Conservation (phyloP, 2,329 filamentous ascomycete genomes). For the Phialemonium atrogriseum region DNA sequence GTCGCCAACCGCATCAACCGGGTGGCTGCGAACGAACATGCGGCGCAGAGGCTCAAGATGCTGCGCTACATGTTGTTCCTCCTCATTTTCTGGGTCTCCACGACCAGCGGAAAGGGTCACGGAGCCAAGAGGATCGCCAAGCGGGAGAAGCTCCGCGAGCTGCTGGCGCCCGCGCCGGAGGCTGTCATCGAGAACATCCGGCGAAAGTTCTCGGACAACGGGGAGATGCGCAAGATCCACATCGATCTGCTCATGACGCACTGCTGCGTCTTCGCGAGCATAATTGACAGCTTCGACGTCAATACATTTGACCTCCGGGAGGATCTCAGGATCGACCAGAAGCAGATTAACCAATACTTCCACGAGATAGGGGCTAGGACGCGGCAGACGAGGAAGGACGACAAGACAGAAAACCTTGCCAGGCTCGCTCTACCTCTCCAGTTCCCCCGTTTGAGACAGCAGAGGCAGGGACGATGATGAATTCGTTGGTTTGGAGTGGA, state of each 20-base stretch:
- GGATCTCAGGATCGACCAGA: constrained; percentile 65
- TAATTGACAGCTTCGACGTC: constrained; percentile 66
- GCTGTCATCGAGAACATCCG: constrained; percentile 58
- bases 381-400: constrained; percentile 50
- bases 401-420: constrained; percentile 49
- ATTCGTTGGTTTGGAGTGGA: no score
- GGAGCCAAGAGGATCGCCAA: constrained; percentile 45
- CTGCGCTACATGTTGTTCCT: constrained; percentile 53
- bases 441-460: constrained; percentile 59
- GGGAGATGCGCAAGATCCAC: constrained; percentile 62
- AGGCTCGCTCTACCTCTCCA: constrained; percentile 68
- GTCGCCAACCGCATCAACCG: constrained; percentile 54
- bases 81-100: constrained; percentile 41
- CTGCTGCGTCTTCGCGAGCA: constrained; percentile 61
- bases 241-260: constrained; percentile 65
- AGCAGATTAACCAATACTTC: constrained; percentile 64
- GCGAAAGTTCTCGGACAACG: constrained; percentile 58
- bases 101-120: constrained; percentile 36
- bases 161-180: constrained; percentile 49
- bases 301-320: constrained; percentile 62
- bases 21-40: constrained; percentile 44
- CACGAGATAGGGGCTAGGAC: constrained; percentile 66
- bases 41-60: constrained; percentile 44
- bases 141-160: constrained; percentile 51
- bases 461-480: constrained; percentile 15